phyloP scores from a whole-genome alignment of 345 rosid genomes.

The Boechera stricta region DNA sequence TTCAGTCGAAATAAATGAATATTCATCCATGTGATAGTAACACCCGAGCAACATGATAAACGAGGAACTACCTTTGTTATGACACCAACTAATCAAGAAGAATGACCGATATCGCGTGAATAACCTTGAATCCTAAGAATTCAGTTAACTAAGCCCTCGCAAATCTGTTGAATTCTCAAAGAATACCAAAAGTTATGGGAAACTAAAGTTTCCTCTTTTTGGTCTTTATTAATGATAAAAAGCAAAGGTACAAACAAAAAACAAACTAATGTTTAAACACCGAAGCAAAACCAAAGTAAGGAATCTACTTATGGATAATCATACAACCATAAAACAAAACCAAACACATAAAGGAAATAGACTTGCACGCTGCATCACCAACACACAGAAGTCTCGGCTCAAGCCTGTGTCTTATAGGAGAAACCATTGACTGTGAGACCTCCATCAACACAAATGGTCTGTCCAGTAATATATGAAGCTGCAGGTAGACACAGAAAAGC shows the following conservation, averaged over 20 bases:
- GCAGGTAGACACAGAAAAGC: slow-evolving; percentile 25
- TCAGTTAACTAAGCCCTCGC: background rate
- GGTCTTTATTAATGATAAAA: background rate
- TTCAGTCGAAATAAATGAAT: too few relatives aligned
- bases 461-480: slow-evolving; percentile 35
- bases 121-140: background rate
- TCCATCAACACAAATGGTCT: slow-evolving; percentile 40
- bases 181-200: background rate
- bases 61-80: too few relatives aligned
- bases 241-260: background rate
- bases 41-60: too few relatives aligned
- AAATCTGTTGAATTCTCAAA: background rate
- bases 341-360: background rate
- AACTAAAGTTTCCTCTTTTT: background rate
- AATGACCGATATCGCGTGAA: background rate
- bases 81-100: background rate
- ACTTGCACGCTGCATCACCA: background rate
- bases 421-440: slow-evolving; percentile 30
- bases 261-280: background rate
- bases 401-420: slow-evolving; percentile 11
- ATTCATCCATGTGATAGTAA: too few relatives aligned
- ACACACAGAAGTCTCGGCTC: background rate
- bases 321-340: background rate
- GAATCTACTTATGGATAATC: background rate
- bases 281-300: background rate